Conservation (phyloP, 257 asterid genomes). For the Salvia rosmarinus region DNA sequence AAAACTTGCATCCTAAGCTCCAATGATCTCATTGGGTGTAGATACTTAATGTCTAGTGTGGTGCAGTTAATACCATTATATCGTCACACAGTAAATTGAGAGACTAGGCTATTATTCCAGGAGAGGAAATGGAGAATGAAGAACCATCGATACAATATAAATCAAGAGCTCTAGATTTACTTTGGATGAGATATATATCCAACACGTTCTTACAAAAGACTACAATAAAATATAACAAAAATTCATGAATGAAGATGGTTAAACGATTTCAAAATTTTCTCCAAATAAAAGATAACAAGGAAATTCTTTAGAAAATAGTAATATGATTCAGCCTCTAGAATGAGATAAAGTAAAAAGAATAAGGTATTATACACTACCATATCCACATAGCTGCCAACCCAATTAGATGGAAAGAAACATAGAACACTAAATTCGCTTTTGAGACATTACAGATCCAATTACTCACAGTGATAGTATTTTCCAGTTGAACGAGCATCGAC, state of each 20-base stretch:
- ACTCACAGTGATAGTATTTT: conserved; percentile 96
- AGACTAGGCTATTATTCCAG: neutral
- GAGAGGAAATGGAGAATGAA: neutral
- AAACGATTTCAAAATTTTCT: neutral
- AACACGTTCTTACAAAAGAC: neutral
- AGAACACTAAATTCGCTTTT: neutral
- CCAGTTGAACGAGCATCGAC: conserved; percentile 99
- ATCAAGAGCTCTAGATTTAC: neutral
- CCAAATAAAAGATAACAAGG: conserved; percentile 11
- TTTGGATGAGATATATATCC: neutral
- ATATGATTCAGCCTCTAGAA: conserved; percentile 18
- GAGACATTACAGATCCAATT: neutral
- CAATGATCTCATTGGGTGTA: neutral
- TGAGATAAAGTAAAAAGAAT: neutral
- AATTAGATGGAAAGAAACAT: conserved; percentile 12
- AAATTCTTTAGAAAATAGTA: neutral
- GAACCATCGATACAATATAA: neutral
- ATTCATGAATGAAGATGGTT: conserved; percentile 1
- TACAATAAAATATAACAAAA: conserved; percentile 6
- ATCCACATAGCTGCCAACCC: conserved; percentile 1
- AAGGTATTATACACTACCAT: neutral
- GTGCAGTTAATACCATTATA: neutral
- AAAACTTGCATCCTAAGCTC: neutral
- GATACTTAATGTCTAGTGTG: neutral
- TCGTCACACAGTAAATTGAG: neutral